Evolutionary conservation across 2,329 filamentous ascomycete genomes (phyloP), one percentile per base, ranked within the genome.

Genomic region (Endoconidiophora laricicola): DNA sequence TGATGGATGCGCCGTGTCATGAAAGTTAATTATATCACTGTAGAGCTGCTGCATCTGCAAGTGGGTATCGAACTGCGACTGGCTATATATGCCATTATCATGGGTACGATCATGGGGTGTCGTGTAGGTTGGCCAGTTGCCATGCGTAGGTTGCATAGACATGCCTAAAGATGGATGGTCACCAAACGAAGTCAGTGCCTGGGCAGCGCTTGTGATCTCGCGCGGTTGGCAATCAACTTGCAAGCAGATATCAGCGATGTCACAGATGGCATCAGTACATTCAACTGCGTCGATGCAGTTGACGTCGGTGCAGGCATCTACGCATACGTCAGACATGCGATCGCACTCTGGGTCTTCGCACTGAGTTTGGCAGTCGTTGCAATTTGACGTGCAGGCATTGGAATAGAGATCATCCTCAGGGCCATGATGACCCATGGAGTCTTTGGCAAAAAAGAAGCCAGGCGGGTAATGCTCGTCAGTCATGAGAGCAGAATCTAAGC

Each of bases 241-340:
- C 20, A 53, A 49, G 46, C 54, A 57, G 2, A 48, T 38, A 7
- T 44, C 39, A 33, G 44, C 40, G 12, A 59, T 56, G 33, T 61
- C 58, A 22, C 51, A 53, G 33, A 48, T 24, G 6, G 20, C 20
- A 26, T 54, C 52, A n/a, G 43, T 38, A 23, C 51, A 54, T n/a
- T 50, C 52, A 29, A 52, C 36, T 6, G 43, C 54, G 56, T 24
- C 50, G 23, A 61, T 53, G 52, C 65, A 68, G 51, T 60, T 57
- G 12, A 55, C 56, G 48, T 67, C 61, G 16, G 58, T 63, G 53
- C 66, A 68, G 37, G 65, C 60, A 55, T 67, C 63, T 48, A 66
- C 57, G 49, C 68, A 70, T 29, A 66, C 57, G 33, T 66, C 62
- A 14, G 62, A 58, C 24, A 60, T 56, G 22, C 52, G 55, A 18